These are phyloP conservation scores for Thelonectria blattea DNA, from an alignment of 2,329 filamentous ascomycete species.

Conservation along the genomic window DNA sequence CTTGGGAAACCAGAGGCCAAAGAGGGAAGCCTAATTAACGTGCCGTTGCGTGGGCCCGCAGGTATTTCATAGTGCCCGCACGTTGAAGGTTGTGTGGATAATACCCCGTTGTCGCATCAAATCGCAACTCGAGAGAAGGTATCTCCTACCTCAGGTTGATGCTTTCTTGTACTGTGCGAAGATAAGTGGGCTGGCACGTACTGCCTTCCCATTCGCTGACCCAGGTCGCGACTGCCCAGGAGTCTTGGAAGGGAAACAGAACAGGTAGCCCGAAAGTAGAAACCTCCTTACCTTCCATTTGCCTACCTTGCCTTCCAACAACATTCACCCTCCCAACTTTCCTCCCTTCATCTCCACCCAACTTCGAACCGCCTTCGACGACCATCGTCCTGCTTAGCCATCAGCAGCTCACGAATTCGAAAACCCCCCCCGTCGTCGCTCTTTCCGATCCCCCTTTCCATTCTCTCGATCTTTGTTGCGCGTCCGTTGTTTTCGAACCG, in stretches of 20 bases:
- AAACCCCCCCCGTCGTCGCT: slow-evolving; percentile 24
- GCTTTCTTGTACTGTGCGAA: neutral
- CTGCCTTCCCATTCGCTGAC: slow-evolving; percentile 14
- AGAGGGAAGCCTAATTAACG: slow-evolving; percentile 13
- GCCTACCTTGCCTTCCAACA: slow-evolving; percentile 31
- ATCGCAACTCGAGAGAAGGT: neutral
- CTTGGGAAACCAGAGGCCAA: neutral
- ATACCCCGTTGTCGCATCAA: neutral
- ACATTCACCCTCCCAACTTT: slow-evolving; percentile 27
- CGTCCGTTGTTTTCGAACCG: slow-evolving; percentile 13
- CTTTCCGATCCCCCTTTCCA: slow-evolving; percentile 18
- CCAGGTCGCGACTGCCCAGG: slow-evolving; percentile 20
- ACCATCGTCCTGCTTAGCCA: slow-evolving; percentile 35
- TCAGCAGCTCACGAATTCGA: slow-evolving; percentile 36
- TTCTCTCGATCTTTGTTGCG: slow-evolving; percentile 29
- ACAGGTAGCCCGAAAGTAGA: slow-evolving; percentile 45
- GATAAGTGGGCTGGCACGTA: slow-evolving; percentile 17
- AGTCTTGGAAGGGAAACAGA: slow-evolving; percentile 36
- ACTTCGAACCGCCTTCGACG: slow-evolving; percentile 25
- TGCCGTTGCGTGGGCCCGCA: neutral
- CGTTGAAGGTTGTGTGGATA: neutral
- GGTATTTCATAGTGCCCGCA: slow-evolving; percentile 3
- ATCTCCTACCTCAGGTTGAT: neutral
- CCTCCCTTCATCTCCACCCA: slow-evolving; percentile 28
- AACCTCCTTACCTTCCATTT: slow-evolving; percentile 29